Evolutionary conservation across 495 filamentous ascomycete genomes (phyloP), one percentile per base, ranked within the genome.

Genomic region (Aspergillus taichungensis): DNA sequence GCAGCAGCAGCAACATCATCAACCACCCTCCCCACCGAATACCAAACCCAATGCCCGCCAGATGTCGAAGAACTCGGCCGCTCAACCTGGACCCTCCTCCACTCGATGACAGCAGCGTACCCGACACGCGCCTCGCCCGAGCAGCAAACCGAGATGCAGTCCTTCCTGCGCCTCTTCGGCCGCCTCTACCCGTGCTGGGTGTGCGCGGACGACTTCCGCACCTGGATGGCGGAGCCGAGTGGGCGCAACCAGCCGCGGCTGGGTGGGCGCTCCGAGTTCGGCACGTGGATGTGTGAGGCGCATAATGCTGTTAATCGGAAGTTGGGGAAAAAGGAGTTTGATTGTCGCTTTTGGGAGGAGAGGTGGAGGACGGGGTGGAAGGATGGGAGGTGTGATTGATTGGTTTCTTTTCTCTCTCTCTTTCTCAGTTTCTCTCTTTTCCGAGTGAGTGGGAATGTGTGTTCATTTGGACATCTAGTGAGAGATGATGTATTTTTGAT

Each of bases 221-320:
- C 46, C 0, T 97, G 89, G 78, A 85, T 97, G 70, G 72, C 68
- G 48, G 76, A 76, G 55, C 69, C 69, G n/a, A 70, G 71, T 54
- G 69, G 67, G 8, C 47, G 46, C 10, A 84, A 90, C 40, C 75
- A 82, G 60, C 80, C 88, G 43, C 64, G 75, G 56, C 68, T 91
- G 29, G 74, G 73, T 8, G 79, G 77, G 43, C 64, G 85, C 35
- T 74, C 77, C 30, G 85, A 85, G 56, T 88, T 98, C 56, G 92
- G 89, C 34, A 74, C 72, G 53, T 98, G 94, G 94, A 82, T 97
- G 74, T 98, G 92, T 57, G 84, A 91, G 63, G 92, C 92, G 55
- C 92, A 98, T 74, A 98, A 98, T 71, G 89, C 87, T 53, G 92
- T 98, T 14, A 98, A 98, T 75, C 70, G 76, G 40, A 96, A 95